These are phyloP conservation scores for Podaxis sp. DNA, from an alignment of 768 basidiomycete genomes.

Conservation along the genomic window DNA sequence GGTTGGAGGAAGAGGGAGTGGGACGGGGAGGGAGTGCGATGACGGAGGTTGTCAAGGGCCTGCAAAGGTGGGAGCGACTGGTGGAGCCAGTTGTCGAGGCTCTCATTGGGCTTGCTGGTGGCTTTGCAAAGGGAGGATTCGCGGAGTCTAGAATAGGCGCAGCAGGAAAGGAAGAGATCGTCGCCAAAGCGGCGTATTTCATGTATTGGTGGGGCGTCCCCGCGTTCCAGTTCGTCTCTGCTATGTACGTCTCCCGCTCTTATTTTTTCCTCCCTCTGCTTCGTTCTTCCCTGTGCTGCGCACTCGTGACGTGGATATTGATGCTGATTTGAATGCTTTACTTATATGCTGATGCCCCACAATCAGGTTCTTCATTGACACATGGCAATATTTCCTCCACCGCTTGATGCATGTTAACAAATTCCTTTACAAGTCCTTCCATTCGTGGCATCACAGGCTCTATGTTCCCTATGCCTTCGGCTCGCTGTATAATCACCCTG, in stretches of 20 bases:
- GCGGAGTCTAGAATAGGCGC: not conserved
- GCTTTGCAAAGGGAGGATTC: not conserved
- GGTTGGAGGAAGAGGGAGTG: conserved; percentile 48
- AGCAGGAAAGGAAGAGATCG: conserved; percentile 13
- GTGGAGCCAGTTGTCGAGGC: not conserved
- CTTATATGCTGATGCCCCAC: too few species aligned
- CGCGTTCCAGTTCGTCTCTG: conserved; percentile 62
- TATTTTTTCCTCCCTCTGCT: not conserved
- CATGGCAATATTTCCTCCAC: conserved; percentile 98
- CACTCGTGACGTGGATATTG: not conserved
- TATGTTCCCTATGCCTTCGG: conserved; percentile 98
- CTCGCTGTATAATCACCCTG: conserved; percentile 94
- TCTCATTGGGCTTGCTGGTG: not conserved
- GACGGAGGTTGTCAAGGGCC: not conserved
- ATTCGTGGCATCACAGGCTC: conserved; percentile 92
- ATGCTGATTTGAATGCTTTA: too few species aligned
- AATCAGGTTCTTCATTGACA: conserved; percentile 86
- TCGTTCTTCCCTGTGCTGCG: not conserved
- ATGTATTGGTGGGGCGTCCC: conserved; percentile 96
- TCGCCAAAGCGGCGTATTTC: conserved; percentile 49
- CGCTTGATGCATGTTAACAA: conserved; percentile 89
- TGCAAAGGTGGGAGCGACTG: conserved; percentile 11
- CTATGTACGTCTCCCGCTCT: conserved; percentile 65
- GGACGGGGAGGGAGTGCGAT: conserved; percentile 12
- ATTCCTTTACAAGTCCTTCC: conserved; percentile 87